Evolutionary conservation across 495 filamentous ascomycete genomes (phyloP), one percentile per base, ranked within the genome.

Genomic region (Rusavskia elegans): DNA sequence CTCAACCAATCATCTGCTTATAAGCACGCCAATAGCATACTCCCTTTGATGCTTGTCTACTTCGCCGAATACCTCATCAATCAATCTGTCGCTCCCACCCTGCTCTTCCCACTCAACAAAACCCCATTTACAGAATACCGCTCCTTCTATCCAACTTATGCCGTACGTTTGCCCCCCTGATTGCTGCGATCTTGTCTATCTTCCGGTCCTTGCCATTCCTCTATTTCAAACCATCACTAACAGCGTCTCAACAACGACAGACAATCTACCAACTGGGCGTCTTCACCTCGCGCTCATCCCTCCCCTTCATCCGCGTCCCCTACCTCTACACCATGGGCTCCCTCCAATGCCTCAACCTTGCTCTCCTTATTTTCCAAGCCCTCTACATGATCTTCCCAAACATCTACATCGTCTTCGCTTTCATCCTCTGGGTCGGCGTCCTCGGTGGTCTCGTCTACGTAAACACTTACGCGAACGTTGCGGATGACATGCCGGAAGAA

Each of bases 51-150:
- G 39, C 68, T 98, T 23, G 92, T 98, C 51, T 98, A 95, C 62
- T 76, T 95, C 38, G 86, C 88, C 49, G 92, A 98, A 71, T 97
- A 96, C 63, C 89, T 86, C 54, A 94, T 96, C 66, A 96, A 96
- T 68, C 87, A 92, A 68, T 88, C 87, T 38, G 85, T 98, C 37
- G 73, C 84, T 0, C 92, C 90, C 0, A 95, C 86, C 0, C 73
- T 96, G 11, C 78, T 98, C 35, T 98, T 94, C 64, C 87, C 89
- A 0, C 67, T 95, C 10, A 59, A 72, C 1, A 66, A 72, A 5
- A 82, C 81, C 0, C 90, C 90, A 1, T 95, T 98, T 62, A 64
- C 68, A 42, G 74, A 85, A 58, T 92, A 82, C 67, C 81, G 90
- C 19, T 80, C 82, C 32, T 59, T 61, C 39, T 61, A 61, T 17